Base-by-base conservation (phyloP, 108 stramenopile species). In the Nitzschia inconspicua region DNA sequence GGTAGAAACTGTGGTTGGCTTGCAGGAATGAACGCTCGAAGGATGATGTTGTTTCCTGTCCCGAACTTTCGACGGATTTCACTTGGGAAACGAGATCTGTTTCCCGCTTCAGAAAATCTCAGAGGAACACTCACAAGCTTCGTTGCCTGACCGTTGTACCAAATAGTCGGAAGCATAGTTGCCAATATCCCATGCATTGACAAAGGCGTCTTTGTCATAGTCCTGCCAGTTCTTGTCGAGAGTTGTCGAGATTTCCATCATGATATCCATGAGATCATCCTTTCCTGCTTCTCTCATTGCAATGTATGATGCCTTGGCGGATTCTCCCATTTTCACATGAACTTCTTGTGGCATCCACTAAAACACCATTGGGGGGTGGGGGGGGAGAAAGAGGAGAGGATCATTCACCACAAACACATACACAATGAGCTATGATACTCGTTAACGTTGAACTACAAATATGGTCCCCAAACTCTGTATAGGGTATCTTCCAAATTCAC, bases 121-220 rank as follows among this genome's bases (percentile, higher is more conserved):
- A 3, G 77, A 68, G 2, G 88, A 82, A 60, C 89, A 91, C 7
- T 74, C 84, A 53, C 89, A 91, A 13, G 77, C 77, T 59, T 91
- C 89, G 27, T 70, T 60, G 24, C 89, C 89, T 30, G 74, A 68
- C 18, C 72, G 65, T 10, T 80, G 39, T 25, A 77, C 78, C 43
- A 91, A 60, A 56, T 88, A 92, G 55, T 92, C 91, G 13, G 85
- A 73, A 36, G 82, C 84, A 44, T 92, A 92, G 44, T 88, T 92
- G 2, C 82, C 83, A 47, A 88, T 44, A 70, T 92, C 91, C 84
- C 84, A 92, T 6, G 87, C 81, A 61, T 83, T 86, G 4, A 92
- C 85, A 67, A 92, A 92, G n/a, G 87, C 85, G 71, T 92, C 91
- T 2, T 75, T 66, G 40, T 92, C 74, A 43, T 83, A 92, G 30